Evolutionary conservation across 139 green algal genomes (phyloP).

Genomic region (Picocystis salinarum): DNA sequence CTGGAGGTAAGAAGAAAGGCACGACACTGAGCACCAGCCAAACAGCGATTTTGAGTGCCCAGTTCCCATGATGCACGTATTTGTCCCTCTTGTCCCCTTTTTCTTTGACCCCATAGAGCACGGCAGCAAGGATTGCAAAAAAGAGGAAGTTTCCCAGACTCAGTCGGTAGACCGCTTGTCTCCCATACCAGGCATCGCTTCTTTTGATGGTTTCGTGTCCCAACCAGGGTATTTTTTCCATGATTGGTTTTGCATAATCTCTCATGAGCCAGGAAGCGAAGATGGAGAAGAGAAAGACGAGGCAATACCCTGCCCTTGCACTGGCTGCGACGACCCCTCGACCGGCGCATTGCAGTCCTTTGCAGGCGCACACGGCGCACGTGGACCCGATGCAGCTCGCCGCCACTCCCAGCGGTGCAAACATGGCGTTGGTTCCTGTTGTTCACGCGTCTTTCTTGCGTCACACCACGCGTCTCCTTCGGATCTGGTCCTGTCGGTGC

Average conservation of each 20-base stretch:
- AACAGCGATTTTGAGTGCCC: conserved; percentile 59
- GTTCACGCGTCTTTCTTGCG: no score
- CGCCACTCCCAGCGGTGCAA: conserved; percentile 2
- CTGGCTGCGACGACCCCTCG: no score
- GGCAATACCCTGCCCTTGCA: conserved; percentile 40
- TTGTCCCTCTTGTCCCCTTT: conserved; percentile 57
- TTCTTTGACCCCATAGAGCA: conserved; percentile 57
- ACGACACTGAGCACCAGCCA: conserved; percentile 53
- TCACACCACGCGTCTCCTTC: no score
- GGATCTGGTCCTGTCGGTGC: no score
- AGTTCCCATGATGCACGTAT: conserved; percentile 76
- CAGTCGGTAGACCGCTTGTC: conserved; percentile 87
- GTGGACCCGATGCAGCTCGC: neutral
- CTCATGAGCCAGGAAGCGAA: conserved; percentile 65
- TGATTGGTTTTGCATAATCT: conserved; percentile 77
- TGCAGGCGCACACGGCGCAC: neutral
- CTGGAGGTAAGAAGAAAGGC: conserved; percentile 9
- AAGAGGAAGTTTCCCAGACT: conserved; percentile 84
- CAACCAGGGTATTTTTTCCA: conserved; percentile 77
- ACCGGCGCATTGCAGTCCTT: no score
- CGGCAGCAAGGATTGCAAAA: conserved; percentile 54
- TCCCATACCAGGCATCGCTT: conserved; percentile 70
- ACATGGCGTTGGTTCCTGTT: no score
- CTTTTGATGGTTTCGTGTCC: conserved; percentile 3
- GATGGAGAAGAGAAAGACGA: conserved; percentile 76